Evolutionary conservation across 2,329 filamentous ascomycete genomes (phyloP).

Genomic region (Aplosporella prunicola): DNA sequence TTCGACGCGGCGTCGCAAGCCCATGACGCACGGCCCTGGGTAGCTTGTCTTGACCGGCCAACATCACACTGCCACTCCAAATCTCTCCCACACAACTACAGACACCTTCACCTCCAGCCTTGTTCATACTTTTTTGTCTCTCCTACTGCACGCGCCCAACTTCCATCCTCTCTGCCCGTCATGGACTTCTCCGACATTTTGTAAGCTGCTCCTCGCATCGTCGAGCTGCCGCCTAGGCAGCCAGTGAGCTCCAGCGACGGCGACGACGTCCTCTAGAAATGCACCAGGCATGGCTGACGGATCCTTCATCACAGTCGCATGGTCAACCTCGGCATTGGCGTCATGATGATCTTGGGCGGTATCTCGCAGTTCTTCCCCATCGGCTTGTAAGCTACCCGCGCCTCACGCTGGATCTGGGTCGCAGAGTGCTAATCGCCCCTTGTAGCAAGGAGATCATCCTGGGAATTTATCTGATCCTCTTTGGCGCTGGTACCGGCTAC

Average conservation of each 20-base stretch:
- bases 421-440: neutral
- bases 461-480: conserved; percentile 80
- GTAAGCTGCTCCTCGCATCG: conserved; percentile 49
- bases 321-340: conserved; percentile 82
- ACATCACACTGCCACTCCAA: conserved; percentile 1
- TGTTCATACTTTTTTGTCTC: no score
- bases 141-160: neutral
- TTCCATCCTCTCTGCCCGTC: conserved; percentile 1
- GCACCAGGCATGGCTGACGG: conserved; percentile 13
- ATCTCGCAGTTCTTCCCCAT: conserved; percentile 58
- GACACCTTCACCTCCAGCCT: neutral
- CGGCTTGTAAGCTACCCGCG: conserved; percentile 28
- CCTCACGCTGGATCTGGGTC: neutral
- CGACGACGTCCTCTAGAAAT: no score
- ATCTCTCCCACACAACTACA: neutral
- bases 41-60: no score
- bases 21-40: conserved; percentile 8
- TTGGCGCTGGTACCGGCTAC: conserved; percentile 52
- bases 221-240: no score
- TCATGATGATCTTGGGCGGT: conserved; percentile 80
- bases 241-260: conserved; percentile 1
- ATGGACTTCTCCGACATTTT: conserved; percentile 94
- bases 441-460: conserved; percentile 63
- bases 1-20: conserved; percentile 4
- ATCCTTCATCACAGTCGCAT: conserved; percentile 68